A percentile compares a stretch with the other conserved stretches of the same genome.
Conservation (phyloP, 1,284 basidiomycete species). For the Sanguinoderma infundibulare region DNA sequence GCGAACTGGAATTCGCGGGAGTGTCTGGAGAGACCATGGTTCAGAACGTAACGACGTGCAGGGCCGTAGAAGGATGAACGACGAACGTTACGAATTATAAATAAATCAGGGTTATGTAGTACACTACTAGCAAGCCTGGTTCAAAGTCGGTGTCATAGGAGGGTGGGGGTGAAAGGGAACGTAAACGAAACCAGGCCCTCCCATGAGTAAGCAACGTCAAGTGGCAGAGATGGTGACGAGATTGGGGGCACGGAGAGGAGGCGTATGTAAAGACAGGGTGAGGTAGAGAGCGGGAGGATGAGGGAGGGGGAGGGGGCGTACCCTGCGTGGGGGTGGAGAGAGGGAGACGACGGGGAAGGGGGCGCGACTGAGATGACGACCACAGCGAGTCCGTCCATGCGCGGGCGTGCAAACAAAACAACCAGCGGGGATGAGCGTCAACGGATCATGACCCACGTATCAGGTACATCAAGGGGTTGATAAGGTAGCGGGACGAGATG, state of each 20-base stretch:
- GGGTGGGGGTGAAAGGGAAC: background rate
- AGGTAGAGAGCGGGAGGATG: background rate
- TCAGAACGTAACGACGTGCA: background rate
- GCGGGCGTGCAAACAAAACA: slow-evolving; percentile 4
- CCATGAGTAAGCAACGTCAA: slow-evolving; percentile 17
- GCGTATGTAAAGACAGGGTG: background rate
- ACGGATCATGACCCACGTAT: slow-evolving; percentile 21
- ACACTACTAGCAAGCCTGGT: slow-evolving; percentile 18
- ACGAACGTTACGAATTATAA: slow-evolving; percentile 17
- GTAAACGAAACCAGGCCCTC: slow-evolving; percentile 11
- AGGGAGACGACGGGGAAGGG: background rate
- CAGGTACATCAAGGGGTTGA: slow-evolving; percentile 20
- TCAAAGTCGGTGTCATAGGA: slow-evolving; percentile 3
- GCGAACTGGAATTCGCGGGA: background rate
- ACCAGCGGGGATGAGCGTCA: slow-evolving; percentile 11
- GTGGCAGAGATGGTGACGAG: background rate
- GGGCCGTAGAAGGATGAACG: background rate
- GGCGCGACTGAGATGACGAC: background rate
- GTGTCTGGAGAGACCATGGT: background rate
- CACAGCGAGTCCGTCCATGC: background rate
- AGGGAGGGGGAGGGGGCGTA: slow-evolving; percentile 1
- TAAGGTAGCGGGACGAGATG: background rate
- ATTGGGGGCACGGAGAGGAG: background rate
- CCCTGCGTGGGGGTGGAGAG: background rate
- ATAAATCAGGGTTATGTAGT: slow-evolving; percentile 29